These are phyloP conservation scores for Macrolepiota fuliginosa DNA, from an alignment of 768 basidiomycete species.

Conservation along the genomic window DNA sequence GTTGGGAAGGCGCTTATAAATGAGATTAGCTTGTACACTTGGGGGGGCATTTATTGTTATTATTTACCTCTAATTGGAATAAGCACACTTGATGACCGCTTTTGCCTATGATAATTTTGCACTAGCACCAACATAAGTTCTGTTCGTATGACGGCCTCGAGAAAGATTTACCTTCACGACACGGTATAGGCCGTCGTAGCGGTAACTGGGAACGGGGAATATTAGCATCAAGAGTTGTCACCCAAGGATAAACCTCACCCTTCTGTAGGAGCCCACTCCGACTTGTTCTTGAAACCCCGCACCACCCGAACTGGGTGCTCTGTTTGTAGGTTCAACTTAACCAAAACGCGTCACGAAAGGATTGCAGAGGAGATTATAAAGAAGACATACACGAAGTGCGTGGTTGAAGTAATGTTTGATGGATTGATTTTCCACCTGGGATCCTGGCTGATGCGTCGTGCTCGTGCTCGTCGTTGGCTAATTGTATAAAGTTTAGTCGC, in stretches of 20 bases:
- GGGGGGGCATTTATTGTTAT: not conserved
- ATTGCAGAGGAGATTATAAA: not conserved
- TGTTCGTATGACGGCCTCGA: not conserved
- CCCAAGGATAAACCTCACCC: constrained; percentile 23
- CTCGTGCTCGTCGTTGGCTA: too few species aligned
- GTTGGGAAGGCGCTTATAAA: not conserved
- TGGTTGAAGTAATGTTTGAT: constrained; percentile 33
- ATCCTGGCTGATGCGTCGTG: constrained; percentile 12
- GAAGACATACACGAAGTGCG: constrained; percentile 25
- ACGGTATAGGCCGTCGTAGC: constrained; percentile 42
- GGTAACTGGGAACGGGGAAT: constrained; percentile 25
- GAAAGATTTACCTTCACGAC: constrained; percentile 29
- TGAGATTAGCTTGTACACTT: not conserved
- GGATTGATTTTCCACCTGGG: constrained; percentile 30
- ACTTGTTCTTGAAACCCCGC: constrained; percentile 29
- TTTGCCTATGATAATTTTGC: constrained; percentile 3
- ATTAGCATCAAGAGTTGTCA: not conserved
- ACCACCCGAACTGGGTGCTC: constrained; percentile 38
- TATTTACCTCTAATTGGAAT: constrained; percentile 10
- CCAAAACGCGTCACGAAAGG: not conserved
- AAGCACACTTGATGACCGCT: constrained; percentile 14
- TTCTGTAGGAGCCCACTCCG: constrained; percentile 30
- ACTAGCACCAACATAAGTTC: not conserved
- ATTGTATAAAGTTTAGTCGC: constrained; percentile 15
- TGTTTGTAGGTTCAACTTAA: constrained; percentile 28